Conservation (phyloP, 331 rosid genomes). For the Quercus phellos region DNA sequence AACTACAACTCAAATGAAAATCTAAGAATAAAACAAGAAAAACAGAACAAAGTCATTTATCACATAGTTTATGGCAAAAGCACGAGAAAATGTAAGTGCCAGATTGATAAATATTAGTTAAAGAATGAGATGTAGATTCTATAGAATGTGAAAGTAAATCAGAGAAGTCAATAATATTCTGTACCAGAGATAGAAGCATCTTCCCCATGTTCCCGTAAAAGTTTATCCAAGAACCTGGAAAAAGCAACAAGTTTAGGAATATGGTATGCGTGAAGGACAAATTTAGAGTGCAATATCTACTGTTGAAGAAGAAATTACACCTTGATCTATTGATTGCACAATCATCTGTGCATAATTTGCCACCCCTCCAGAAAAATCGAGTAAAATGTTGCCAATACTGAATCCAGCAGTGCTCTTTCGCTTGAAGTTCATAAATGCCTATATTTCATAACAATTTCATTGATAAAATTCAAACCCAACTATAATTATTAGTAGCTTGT, state of each 20-base stretch:
- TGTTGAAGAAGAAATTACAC: slow-evolving; percentile 31
- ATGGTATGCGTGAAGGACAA: neutral
- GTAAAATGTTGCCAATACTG: slow-evolving; percentile 77
- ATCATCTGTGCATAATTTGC: slow-evolving; percentile 72
- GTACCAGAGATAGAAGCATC: slow-evolving; percentile 60
- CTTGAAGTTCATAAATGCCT: slow-evolving; percentile 78
- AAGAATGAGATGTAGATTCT: neutral
- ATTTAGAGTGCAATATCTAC: slow-evolving; percentile 2
- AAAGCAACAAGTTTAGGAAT: neutral
- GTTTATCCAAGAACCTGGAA: slow-evolving; percentile 66
- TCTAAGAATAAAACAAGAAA: neutral
- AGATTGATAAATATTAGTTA: neutral
- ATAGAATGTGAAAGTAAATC: neutral
- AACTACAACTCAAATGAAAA: neutral
- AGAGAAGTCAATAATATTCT: slow-evolving; percentile 1
- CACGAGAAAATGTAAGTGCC: neutral
- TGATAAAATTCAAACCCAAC: neutral
- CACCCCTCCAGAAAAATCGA: slow-evolving; percentile 68
- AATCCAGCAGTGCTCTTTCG: slow-evolving; percentile 82
- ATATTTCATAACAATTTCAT: slow-evolving; percentile 15
- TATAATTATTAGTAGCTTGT: neutral
- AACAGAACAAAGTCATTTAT: neutral
- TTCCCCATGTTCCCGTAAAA: slow-evolving; percentile 73
- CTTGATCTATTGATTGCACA: slow-evolving; percentile 81
- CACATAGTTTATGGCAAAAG: neutral